These are phyloP conservation scores for Zygoascus sp. DNA, from an alignment of 1,139 yeast species.

Conservation along the genomic window DNA sequence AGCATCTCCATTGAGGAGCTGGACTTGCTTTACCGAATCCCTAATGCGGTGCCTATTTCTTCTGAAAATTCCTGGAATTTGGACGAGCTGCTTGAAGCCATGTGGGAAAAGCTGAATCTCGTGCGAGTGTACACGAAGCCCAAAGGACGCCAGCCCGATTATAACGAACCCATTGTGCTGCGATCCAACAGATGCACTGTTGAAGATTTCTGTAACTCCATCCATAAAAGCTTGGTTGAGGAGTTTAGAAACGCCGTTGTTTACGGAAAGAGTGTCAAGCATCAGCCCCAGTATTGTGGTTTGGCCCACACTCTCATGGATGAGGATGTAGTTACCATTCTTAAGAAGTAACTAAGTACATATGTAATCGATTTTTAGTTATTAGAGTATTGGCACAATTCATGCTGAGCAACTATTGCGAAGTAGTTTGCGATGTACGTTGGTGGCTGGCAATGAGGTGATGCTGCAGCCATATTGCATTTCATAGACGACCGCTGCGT, in stretches of 20 bases:
- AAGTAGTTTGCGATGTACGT: too few species aligned
- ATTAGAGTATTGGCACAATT: neutral
- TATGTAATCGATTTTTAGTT: neutral
- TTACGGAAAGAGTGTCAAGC: slow-evolving; percentile 89
- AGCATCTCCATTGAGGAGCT: slow-evolving; percentile 90
- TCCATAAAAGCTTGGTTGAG: slow-evolving; percentile 88
- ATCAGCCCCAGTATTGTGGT: slow-evolving; percentile 97
- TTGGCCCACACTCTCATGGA: slow-evolving; percentile 76
- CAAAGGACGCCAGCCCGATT: slow-evolving; percentile 90
- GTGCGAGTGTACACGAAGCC: slow-evolving; percentile 97
- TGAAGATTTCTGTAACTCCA: slow-evolving; percentile 94
- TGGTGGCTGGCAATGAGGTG: too few species aligned
- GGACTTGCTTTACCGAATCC: slow-evolving; percentile 82
- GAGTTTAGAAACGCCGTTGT: slow-evolving; percentile 92
- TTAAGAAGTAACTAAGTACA: slow-evolving; percentile 53
- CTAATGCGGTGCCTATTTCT: slow-evolving; percentile 94
- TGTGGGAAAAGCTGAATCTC: slow-evolving; percentile 89
- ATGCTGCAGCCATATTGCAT: too few species aligned
- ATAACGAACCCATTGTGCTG: slow-evolving; percentile 88
- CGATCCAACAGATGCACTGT: slow-evolving; percentile 78
- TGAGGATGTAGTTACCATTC: slow-evolving; percentile 94
- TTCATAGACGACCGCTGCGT: too few species aligned
- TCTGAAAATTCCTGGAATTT: slow-evolving; percentile 96
- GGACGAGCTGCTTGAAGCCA: slow-evolving; percentile 85
- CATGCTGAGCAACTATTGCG: too few species aligned